phyloP scores from a whole-genome alignment of 2,329 filamentous ascomycete genomes.

The Herpotrichia juniperi region DNA sequence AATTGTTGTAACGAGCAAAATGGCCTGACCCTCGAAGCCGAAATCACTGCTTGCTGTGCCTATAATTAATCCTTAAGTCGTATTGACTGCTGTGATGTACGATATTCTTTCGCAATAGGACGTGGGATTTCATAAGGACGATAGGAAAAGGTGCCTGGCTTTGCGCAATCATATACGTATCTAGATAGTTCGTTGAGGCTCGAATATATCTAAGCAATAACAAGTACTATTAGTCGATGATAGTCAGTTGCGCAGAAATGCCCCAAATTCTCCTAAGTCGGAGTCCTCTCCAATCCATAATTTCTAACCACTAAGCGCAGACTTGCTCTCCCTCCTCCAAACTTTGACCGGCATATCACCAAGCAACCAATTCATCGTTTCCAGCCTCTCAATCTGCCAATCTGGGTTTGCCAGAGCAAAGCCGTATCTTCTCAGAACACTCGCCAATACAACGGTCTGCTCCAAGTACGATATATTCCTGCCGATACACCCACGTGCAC shows the following conservation, averaged over 20 bases:
- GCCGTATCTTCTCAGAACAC: slow-evolving; percentile 45
- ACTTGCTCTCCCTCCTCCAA: slow-evolving; percentile 34
- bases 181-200: no score
- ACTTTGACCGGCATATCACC: slow-evolving; percentile 48
- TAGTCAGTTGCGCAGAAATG: not conserved
- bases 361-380: slow-evolving; percentile 47
- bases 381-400: slow-evolving; percentile 42
- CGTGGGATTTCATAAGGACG: no score
- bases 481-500: slow-evolving; percentile 36
- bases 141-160: no score
- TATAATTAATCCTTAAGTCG: no score
- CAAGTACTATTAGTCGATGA: not conserved
- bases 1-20: no score
- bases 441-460: slow-evolving; percentile 39
- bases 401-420: slow-evolving; percentile 44
- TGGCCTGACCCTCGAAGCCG: no score
- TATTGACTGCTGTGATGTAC: no score
- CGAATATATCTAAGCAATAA: not conserved
- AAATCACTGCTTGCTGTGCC: no score
- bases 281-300: not conserved
- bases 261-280: slow-evolving; percentile 1
- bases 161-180: no score
- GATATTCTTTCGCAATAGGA: no score
- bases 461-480: slow-evolving; percentile 39
- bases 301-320: slow-evolving; percentile 9